These are phyloP conservation scores for Candida arabinofermentans DNA, from an alignment of 805 yeast genomes.

Conservation along the genomic window DNA sequence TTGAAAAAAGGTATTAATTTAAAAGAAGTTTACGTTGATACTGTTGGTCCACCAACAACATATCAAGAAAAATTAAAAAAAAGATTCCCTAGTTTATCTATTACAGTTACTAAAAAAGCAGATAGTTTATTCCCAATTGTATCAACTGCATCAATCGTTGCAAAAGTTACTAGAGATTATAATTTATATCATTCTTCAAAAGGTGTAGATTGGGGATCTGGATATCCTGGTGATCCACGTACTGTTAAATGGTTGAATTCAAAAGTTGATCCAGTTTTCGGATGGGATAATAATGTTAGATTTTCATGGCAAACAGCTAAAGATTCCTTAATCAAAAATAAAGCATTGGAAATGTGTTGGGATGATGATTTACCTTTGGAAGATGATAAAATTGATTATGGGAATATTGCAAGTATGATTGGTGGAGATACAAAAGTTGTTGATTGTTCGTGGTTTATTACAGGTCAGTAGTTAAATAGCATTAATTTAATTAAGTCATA, in stretches of 20 bases:
- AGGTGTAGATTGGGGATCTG: constrained; percentile 63
- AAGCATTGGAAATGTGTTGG: constrained; percentile 58
- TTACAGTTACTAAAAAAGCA: constrained; percentile 91
- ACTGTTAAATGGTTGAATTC: constrained; percentile 72
- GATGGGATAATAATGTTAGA: constrained; percentile 75
- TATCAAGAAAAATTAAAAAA: constrained; percentile 72
- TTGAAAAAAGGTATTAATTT: constrained; percentile 59
- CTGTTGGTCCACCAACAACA: constrained; percentile 91
- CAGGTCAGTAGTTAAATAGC: no score
- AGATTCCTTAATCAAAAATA: constrained; percentile 56
- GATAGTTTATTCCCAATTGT: constrained; percentile 91
- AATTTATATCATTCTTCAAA: constrained; percentile 19
- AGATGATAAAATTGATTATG: constrained; percentile 28
- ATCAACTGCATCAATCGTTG: constrained; percentile 91
- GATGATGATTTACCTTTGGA: constrained; percentile 41
- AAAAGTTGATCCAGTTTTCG: constrained; percentile 68
- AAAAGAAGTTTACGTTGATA: constrained; percentile 79
- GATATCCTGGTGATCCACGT: constrained; percentile 91
- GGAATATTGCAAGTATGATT: constrained; percentile 18
- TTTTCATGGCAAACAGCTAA: constrained; percentile 94
- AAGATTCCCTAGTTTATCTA: constrained; percentile 63
- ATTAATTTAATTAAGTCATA: not conserved
- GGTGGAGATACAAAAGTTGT: constrained; percentile 2
- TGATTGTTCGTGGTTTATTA: constrained; percentile 20
- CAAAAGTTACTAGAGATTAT: constrained; percentile 89